These are phyloP conservation scores for Galerina marginata DNA, from an alignment of 768 basidiomycete species.

Conservation along the genomic window DNA sequence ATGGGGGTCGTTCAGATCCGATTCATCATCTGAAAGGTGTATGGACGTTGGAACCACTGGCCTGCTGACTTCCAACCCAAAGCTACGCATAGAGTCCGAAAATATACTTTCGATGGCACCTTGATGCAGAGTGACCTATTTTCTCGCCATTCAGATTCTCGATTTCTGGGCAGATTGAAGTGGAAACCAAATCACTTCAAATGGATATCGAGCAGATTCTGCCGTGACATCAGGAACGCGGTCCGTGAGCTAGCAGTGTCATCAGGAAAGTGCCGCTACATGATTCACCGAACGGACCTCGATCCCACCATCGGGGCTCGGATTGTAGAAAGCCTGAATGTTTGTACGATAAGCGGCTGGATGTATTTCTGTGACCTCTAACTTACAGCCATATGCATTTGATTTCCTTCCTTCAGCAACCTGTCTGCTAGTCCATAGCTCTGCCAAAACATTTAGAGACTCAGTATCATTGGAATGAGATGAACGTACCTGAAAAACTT, in stretches of 20 bases:
- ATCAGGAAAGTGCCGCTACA: background rate
- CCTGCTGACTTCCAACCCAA: constrained; percentile 55
- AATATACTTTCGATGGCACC: constrained; percentile 67
- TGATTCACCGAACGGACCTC: constrained; percentile 44
- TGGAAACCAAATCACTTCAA: constrained; percentile 52
- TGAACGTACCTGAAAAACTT: constrained; percentile 54
- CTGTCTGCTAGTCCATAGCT: constrained; percentile 79
- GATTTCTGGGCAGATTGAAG: background rate
- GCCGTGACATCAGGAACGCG: constrained; percentile 67
- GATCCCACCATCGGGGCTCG: constrained; percentile 61
- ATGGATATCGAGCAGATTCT: constrained; percentile 70
- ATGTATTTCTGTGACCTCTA: background rate
- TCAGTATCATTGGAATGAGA: background rate
- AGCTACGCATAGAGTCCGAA: constrained; percentile 54
- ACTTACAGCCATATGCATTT: constrained; percentile 72
- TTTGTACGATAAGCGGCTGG: background rate
- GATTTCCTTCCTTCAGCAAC: constrained; percentile 65
- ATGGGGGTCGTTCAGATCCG: constrained; percentile 46
- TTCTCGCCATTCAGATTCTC: background rate
- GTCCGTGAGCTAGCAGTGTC: constrained; percentile 55
- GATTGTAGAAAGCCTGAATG: constrained; percentile 78
- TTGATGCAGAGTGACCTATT: constrained; percentile 64
- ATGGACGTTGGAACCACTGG: constrained; percentile 56
- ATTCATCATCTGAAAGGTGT: constrained; percentile 46
- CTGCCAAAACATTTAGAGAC: constrained; percentile 36